phyloP scores from a whole-genome alignment of 768 basidiomycete genomes.

The Phaffia tasmanica region DNA sequence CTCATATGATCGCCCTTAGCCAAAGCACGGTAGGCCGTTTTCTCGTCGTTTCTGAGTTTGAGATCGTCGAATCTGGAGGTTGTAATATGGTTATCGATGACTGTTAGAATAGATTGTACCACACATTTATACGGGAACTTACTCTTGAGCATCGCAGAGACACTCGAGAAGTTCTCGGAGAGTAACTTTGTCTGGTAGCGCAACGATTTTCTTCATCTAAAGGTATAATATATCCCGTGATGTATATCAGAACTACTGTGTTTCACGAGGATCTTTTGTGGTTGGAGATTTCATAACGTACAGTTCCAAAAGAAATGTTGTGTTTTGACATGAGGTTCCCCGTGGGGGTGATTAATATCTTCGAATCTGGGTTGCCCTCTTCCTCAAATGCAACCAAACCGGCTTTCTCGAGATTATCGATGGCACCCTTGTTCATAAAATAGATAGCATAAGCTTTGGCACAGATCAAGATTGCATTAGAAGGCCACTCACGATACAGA shows the following conservation, averaged over 20 bases:
- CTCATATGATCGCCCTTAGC: constrained; percentile 10
- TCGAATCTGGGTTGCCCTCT: background rate
- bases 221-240: too few relatives aligned
- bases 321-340: constrained; percentile 16
- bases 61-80: constrained; percentile 18
- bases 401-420: constrained; percentile 12
- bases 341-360: background rate
- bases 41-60: constrained; percentile 16
- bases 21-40: constrained; percentile 12
- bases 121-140: background rate
- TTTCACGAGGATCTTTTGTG: too few relatives aligned
- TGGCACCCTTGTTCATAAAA: background rate
- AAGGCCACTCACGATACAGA: constrained; percentile 34
- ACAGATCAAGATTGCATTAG: background rate
- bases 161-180: constrained; percentile 22
- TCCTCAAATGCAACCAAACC: constrained; percentile 11
- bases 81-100: background rate
- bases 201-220: constrained; percentile 5
- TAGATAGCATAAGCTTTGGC: background rate
- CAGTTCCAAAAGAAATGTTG: constrained; percentile 9
- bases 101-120: too few relatives aligned
- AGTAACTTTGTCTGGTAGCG: constrained; percentile 3
- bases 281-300: background rate
- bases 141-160: constrained; percentile 24
- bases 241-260: too few relatives aligned